Conservation (phyloP, 306 rosid species). For the Acmispon strigosus region DNA sequence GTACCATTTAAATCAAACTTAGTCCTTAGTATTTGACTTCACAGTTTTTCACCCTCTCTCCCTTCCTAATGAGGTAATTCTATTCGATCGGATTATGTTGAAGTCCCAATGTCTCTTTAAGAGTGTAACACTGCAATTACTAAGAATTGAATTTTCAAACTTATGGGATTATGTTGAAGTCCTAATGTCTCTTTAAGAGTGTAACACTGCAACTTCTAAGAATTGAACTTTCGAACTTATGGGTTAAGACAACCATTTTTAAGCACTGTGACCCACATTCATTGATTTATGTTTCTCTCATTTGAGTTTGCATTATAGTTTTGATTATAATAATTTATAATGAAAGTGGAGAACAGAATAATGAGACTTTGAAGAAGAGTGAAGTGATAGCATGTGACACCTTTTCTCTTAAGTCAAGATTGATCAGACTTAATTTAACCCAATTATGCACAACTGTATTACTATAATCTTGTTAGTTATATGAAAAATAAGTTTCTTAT, state of each 20-base stretch:
- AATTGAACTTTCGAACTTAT: too few species aligned
- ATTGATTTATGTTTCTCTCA: background rate
- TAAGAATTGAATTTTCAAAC: too few species aligned
- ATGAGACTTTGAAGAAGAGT: slow-evolving; percentile 58
- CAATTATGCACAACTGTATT: slow-evolving; percentile 16
- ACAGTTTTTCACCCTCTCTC: slow-evolving; percentile 6
- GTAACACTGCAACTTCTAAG: too few species aligned
- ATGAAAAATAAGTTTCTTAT: background rate
- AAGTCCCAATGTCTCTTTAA: too few species aligned
- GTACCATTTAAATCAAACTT: too few species aligned
- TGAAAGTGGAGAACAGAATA: slow-evolving; percentile 74
- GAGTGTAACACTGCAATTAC: too few species aligned
- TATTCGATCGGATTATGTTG: too few species aligned
- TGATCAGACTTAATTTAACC: slow-evolving; percentile 27
- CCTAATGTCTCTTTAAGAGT: too few species aligned
- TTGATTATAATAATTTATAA: slow-evolving; percentile 15
- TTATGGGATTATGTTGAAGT: too few species aligned
- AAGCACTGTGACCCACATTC: too few species aligned
- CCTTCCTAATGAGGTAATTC: background rate
- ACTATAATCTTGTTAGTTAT: background rate
- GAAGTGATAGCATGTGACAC: slow-evolving; percentile 56
- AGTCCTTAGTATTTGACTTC: slow-evolving; percentile 38
- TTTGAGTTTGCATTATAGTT: slow-evolving; percentile 7
- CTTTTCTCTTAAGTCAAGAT: slow-evolving; percentile 57
- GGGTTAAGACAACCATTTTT: too few species aligned